These are phyloP conservation scores for Orbilia brochopaga DNA, from an alignment of 2,329 filamentous ascomycete species.

Conservation along the genomic window DNA sequence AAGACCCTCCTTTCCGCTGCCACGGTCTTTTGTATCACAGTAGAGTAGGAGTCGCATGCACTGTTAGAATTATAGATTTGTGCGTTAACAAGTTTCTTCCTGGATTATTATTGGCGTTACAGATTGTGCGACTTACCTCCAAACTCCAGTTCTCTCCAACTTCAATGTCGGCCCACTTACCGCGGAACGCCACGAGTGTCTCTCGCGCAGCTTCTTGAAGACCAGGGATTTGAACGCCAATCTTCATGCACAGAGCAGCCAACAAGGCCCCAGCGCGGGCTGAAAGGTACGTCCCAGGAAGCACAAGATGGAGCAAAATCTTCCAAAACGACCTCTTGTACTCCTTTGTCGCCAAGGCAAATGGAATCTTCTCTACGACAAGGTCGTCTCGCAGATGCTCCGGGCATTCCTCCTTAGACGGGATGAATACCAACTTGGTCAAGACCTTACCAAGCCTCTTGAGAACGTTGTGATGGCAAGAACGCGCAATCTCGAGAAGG, in stretches of 20 bases:
- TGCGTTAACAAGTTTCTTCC: background rate
- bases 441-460: slow-evolving; percentile 62
- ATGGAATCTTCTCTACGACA: slow-evolving; percentile 60
- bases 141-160: slow-evolving; percentile 63
- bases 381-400: slow-evolving; percentile 58
- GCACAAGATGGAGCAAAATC: slow-evolving; percentile 61
- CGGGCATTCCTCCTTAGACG: slow-evolving; percentile 59
- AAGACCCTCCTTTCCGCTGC: slow-evolving; percentile 56
- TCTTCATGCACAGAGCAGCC: slow-evolving; percentile 61
- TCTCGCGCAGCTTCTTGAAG: slow-evolving; percentile 59
- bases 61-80: slow-evolving; percentile 53
- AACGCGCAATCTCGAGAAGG: slow-evolving; percentile 63
- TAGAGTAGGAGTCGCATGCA: slow-evolving; percentile 56
- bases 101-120: slow-evolving; percentile 57
- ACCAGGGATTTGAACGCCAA: slow-evolving; percentile 59
- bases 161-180: slow-evolving; percentile 62
- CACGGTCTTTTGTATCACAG: slow-evolving; percentile 60
- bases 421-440: slow-evolving; percentile 61
- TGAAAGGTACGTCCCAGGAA: slow-evolving; percentile 62
- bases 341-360: slow-evolving; percentile 58
- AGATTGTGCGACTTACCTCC: slow-evolving; percentile 49
- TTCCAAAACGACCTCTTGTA: slow-evolving; percentile 61
- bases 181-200: slow-evolving; percentile 59
- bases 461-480: slow-evolving; percentile 62
- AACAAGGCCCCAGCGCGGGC: slow-evolving; percentile 61